A percentile compares a stretch with the other conserved stretches of the same genome.
Conservation (phyloP, 352 stramenopile species). For the Globisporangium megalacanthum region DNA sequence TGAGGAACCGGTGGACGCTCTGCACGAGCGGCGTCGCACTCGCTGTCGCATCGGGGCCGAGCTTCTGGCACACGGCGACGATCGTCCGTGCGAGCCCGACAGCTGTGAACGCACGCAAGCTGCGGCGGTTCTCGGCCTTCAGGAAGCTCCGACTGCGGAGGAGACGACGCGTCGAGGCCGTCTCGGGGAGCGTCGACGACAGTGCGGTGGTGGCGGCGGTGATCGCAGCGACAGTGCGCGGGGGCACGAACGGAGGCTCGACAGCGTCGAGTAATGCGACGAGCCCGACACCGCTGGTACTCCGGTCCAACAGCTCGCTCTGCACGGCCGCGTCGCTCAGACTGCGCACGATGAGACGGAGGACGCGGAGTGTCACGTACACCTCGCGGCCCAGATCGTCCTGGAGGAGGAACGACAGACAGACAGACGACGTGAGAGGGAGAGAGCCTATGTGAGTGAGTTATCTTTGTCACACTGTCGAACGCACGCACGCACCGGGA, state of each 20-base stretch:
- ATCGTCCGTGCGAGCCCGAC: conserved; percentile 62
- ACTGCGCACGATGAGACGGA: conserved; percentile 55
- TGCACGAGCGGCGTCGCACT: conserved; percentile 32
- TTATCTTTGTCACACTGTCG: background rate
- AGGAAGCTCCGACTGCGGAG: conserved; percentile 39
- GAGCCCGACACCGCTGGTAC: conserved; percentile 20
- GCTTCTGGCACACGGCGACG: conserved; percentile 52
- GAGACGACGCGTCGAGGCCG: conserved; percentile 29
- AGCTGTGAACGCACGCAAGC: conserved; percentile 58
- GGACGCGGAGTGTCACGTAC: conserved; percentile 60
- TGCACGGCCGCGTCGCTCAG: conserved; percentile 43
- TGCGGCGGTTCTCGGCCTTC: conserved; percentile 36
- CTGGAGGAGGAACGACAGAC: conserved; percentile 14
- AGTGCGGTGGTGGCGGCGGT: conserved; percentile 30
- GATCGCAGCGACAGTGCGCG: conserved; percentile 45
- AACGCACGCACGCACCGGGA: conserved; percentile 37
- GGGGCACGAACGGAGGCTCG: conserved; percentile 64
- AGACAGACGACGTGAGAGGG: conserved; percentile 3
- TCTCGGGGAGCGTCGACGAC: conserved; percentile 8
- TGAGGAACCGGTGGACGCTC: conserved; percentile 55
- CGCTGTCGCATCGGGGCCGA: conserved; percentile 40
- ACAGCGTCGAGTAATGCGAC: conserved; percentile 49
- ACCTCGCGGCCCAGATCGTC: conserved; percentile 65
- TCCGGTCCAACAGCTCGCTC: conserved; percentile 43
- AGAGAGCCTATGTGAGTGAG: background rate